phyloP scores from a whole-genome alignment of 2,329 filamentous ascomycete genomes.

The Calonectria leucothoes region DNA sequence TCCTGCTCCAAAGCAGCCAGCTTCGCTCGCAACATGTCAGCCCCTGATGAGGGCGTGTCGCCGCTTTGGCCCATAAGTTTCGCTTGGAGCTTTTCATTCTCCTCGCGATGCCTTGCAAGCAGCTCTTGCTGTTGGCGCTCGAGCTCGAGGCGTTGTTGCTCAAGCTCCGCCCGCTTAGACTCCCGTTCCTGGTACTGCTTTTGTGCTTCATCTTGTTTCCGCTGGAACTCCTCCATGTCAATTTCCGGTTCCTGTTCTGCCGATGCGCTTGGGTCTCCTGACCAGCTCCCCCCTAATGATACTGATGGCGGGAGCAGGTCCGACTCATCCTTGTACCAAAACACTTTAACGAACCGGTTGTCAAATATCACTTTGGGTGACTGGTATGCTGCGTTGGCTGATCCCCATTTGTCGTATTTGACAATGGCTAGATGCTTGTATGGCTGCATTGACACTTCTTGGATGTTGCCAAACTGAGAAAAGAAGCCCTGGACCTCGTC shows the following conservation, averaged over 20 bases:
- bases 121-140: slow-evolving; percentile 73
- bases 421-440: slow-evolving; percentile 77
- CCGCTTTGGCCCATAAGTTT: slow-evolving; percentile 53
- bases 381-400: slow-evolving; percentile 77
- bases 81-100: slow-evolving; percentile 73
- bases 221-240: slow-evolving; percentile 76
- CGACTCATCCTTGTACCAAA: slow-evolving; percentile 74
- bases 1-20: slow-evolving; percentile 80
- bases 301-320: slow-evolving; percentile 45
- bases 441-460: slow-evolving; percentile 72
- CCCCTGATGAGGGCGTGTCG: slow-evolving; percentile 57
- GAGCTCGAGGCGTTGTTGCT: slow-evolving; percentile 71
- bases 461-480: slow-evolving; percentile 75
- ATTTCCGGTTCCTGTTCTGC: slow-evolving; percentile 62
- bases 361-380: slow-evolving; percentile 87
- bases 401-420: slow-evolving; percentile 73
- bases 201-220: slow-evolving; percentile 79
- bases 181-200: slow-evolving; percentile 74
- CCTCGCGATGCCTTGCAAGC: slow-evolving; percentile 71
- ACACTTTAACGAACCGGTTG: slow-evolving; percentile 87
- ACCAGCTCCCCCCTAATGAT: slow-evolving; percentile 43
- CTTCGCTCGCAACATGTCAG: slow-evolving; percentile 76
- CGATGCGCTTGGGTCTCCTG: slow-evolving; percentile 28
- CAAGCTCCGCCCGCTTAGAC: slow-evolving; percentile 71
- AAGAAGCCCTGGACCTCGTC: slow-evolving; percentile 76